phyloP scores from a whole-genome alignment of 2,329 filamentous ascomycete genomes.

The Aspergillus costaricaensis region DNA sequence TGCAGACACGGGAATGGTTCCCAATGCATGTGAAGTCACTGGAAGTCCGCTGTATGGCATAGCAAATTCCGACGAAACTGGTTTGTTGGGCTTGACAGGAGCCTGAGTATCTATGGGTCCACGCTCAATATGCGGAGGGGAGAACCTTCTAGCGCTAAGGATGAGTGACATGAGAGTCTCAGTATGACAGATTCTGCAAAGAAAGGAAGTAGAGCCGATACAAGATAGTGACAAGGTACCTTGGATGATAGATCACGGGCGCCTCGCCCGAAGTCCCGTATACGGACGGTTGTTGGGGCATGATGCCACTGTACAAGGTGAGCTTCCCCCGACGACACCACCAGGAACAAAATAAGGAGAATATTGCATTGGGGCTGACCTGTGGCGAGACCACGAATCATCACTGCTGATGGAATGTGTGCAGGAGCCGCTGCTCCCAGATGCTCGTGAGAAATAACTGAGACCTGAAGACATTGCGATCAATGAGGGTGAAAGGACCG shows the following conservation, averaged over 20 bases:
- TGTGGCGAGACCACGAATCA: constrained; percentile 37
- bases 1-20: constrained; percentile 34
- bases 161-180: constrained; percentile 19
- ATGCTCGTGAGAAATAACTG: constrained; percentile 33
- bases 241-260: constrained; percentile 41
- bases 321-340: constrained; percentile 21
- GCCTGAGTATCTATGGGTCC: constrained; percentile 32
- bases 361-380: constrained; percentile 34
- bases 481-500: constrained; percentile 30
- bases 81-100: constrained; percentile 23
- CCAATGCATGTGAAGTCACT: constrained; percentile 30
- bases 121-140: constrained; percentile 31
- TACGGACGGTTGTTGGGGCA: constrained; percentile 33
- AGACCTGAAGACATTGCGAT: constrained; percentile 35
- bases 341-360: constrained; percentile 2
- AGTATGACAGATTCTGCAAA: constrained; percentile 18
- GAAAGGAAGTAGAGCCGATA: constrained; percentile 5
- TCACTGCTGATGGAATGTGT: constrained; percentile 33
- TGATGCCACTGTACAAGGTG: constrained; percentile 28
- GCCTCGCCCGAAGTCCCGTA: constrained; percentile 31
- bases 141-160: constrained; percentile 35
- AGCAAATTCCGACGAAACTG: constrained; percentile 32
- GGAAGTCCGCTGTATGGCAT: constrained; percentile 33
- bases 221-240: constrained; percentile 28
- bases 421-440: constrained; percentile 32